Conservation (phyloP, 495 filamentous ascomycete genomes). For the Penicillium arizonense region DNA sequence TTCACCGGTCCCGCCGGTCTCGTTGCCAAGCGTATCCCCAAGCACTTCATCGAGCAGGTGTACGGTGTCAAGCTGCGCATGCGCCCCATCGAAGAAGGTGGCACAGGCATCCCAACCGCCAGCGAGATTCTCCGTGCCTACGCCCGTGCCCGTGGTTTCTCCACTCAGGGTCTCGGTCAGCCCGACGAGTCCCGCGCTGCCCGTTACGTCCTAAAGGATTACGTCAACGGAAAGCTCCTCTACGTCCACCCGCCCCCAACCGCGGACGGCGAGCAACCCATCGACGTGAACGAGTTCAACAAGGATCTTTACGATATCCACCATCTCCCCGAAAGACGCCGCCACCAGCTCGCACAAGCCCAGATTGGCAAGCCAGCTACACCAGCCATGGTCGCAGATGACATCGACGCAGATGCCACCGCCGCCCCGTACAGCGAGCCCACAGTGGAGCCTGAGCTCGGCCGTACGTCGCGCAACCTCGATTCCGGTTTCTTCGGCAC, state of each 20-base stretch:
- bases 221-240: constrained; percentile 91
- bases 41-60: constrained; percentile 81
- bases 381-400: constrained; percentile 34
- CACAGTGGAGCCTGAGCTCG: constrained; percentile 38
- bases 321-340: constrained; percentile 71
- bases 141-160: constrained; percentile 84
- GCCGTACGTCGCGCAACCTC: constrained; percentile 69
- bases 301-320: constrained; percentile 76
- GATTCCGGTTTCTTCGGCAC: constrained; percentile 86
- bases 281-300: constrained; percentile 79
- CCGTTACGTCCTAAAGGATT: constrained; percentile 91
- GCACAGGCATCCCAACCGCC: constrained; percentile 83
- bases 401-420: constrained; percentile 34
- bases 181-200: constrained; percentile 94
- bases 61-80: constrained; percentile 89
- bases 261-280: constrained; percentile 48
- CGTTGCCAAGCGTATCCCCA: constrained; percentile 89
- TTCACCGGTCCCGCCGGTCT: constrained; percentile 85
- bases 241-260: constrained; percentile 84
- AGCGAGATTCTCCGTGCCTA: constrained; percentile 87
- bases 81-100: constrained; percentile 87
- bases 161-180: constrained; percentile 80
- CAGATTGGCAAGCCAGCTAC: constrained; percentile 47
- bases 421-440: constrained; percentile 9
- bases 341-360: constrained; percentile 52